Evolutionary conservation across 1,284 basidiomycete genomes (phyloP).

Genomic region (Earliella scabrosa): DNA sequence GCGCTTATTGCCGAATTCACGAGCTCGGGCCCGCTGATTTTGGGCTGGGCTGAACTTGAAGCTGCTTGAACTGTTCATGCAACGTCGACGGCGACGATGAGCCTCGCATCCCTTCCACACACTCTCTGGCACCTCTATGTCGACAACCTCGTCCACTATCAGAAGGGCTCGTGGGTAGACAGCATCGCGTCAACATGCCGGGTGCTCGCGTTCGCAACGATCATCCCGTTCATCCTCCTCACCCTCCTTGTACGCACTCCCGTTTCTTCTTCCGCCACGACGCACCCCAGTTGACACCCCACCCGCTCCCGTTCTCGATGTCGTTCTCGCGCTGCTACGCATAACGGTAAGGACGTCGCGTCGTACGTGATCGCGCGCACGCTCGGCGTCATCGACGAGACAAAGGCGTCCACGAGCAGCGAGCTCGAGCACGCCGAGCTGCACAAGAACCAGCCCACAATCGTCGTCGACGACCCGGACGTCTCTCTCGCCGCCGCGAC

Average conservation of each 20-base stretch:
- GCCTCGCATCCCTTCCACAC: constrained; percentile 32
- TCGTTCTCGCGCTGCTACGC: background rate
- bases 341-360: constrained; percentile 61
- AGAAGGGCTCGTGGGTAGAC: constrained; percentile 67
- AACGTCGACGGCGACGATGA: background rate
- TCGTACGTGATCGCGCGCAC: constrained; percentile 86
- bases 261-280: background rate
- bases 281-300: background rate
- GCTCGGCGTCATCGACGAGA: constrained; percentile 73
- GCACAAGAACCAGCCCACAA: constrained; percentile 24
- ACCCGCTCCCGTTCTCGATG: background rate
- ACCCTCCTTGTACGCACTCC: constrained; percentile 56
- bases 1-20: background rate
- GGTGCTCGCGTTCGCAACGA: constrained; percentile 62
- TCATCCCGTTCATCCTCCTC: constrained; percentile 68
- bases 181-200: constrained; percentile 67
- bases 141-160: constrained; percentile 63
- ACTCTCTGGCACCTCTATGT: constrained; percentile 63
- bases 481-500: constrained; percentile 13
- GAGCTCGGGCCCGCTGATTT: background rate
- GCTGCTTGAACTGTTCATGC: background rate
- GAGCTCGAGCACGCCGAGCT: constrained; percentile 17
- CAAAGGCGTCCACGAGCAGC: constrained; percentile 70
- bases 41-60: background rate
- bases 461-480: constrained; percentile 24